Percentiles rank a stretch among this genome's conserved stretches.
These are phyloP conservation scores for Aspergillus baeticus DNA, from an alignment of 495 filamentous ascomycete genomes.

Conservation along the genomic window DNA sequence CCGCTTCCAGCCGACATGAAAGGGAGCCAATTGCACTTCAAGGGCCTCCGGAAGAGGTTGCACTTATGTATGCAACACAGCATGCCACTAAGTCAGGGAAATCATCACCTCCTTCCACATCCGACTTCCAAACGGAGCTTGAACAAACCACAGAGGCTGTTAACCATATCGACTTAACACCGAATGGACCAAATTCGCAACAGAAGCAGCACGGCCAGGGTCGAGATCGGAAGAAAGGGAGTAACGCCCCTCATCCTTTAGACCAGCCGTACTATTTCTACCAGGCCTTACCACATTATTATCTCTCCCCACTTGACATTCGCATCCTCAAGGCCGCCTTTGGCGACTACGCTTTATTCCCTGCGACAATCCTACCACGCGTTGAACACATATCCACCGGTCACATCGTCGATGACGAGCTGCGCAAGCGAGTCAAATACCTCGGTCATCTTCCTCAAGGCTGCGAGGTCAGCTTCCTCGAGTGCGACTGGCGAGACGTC, in stretches of 20 bases:
- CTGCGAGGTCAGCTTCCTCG: slow-evolving; percentile 89
- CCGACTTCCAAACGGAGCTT: slow-evolving; percentile 19
- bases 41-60: slow-evolving; percentile 41
- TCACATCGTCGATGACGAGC: slow-evolving; percentile 85
- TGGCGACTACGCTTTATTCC: slow-evolving; percentile 78
- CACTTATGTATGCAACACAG: slow-evolving; percentile 54
- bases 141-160: slow-evolving; percentile 32
- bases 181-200: slow-evolving; percentile 22
- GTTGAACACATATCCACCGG: slow-evolving; percentile 91
- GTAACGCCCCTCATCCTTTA: slow-evolving; percentile 25
- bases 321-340: slow-evolving; percentile 91
- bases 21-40: slow-evolving; percentile 50
- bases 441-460: slow-evolving; percentile 88
- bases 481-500: slow-evolving; percentile 96
- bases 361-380: slow-evolving; percentile 83
- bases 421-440: slow-evolving; percentile 86
- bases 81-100: slow-evolving; percentile 45
- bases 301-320: slow-evolving; percentile 91
- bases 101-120: slow-evolving; percentile 24
- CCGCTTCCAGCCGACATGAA: slow-evolving; percentile 43
- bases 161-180: slow-evolving; percentile 22
- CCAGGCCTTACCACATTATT: slow-evolving; percentile 84
- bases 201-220: slow-evolving; percentile 22
- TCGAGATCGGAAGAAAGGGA: slow-evolving; percentile 25
- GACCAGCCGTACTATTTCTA: slow-evolving; percentile 76